A percentile compares a stretch with the other conserved stretches of the same genome.
Evolutionary conservation across 441 rosid genomes (phyloP).

Genomic region (Pelargonium exstipulatum): DNA sequence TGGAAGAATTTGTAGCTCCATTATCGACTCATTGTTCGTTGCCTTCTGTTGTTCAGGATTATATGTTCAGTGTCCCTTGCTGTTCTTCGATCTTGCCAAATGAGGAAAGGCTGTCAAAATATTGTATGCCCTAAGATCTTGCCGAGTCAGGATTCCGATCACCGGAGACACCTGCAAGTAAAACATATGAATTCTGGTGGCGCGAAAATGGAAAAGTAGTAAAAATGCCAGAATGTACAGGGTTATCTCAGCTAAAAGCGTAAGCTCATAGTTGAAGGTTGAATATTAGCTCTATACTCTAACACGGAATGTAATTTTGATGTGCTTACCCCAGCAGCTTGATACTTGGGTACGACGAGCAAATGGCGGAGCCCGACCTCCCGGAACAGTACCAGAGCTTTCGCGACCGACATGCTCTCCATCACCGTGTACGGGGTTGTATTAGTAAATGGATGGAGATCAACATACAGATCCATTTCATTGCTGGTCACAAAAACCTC

Average conservation of each 20-base stretch:
- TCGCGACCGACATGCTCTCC: conserved; percentile 81
- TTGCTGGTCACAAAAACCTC: conserved; percentile 53
- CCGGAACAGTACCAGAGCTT: conserved; percentile 81
- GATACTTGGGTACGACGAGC: conserved; percentile 67
- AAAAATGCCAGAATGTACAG: no score
- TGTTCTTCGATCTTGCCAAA: background rate
- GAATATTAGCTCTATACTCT: no score
- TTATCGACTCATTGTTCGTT: background rate
- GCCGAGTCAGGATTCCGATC: conserved; percentile 78
- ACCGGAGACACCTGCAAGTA: conserved; percentile 52
- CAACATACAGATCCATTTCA: conserved; percentile 75
- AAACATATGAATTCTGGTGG: background rate
- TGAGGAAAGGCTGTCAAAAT: background rate
- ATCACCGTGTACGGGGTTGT: conserved; percentile 79
- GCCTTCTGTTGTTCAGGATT: background rate
- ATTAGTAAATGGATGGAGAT: conserved; percentile 81
- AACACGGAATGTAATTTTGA: background rate
- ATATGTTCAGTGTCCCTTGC: background rate
- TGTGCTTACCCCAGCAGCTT: conserved; percentile 70
- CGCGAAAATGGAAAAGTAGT: no score
- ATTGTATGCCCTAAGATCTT: conserved; percentile 40
- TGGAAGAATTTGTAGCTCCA: background rate
- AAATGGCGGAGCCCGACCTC: conserved; percentile 71
- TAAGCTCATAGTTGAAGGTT: no score
- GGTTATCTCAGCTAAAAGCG: no score